Base-by-base conservation (phyloP, 768 basidiomycete species). In the Calvatia gigantea region DNA sequence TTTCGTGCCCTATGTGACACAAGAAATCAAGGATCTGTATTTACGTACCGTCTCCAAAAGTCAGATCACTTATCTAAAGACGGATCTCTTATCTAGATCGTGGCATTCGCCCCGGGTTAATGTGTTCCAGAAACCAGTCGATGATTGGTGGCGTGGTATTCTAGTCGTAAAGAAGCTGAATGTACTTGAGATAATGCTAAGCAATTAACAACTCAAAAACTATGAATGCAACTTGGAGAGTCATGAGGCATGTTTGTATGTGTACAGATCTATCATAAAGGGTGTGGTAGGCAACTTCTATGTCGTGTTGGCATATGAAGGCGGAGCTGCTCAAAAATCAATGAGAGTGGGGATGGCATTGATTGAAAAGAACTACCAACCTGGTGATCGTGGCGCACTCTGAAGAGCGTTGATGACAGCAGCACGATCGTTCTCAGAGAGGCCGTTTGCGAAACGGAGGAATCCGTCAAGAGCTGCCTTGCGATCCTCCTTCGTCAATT, bases 401-500 rank as follows among this genome's bases (percentile, higher is more conserved):
- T 87, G 86, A 48, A 93, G 77, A 35, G 82, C 81, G 38, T 71
- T 69, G 33, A 86, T 76, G 58, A 94, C 65, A 0, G 78, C 70
- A 9, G 78, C 71, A 68, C 82, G 84, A 61, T 94, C 91, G 23
- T 92, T 92, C 21, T 83, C 80, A 0, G 82, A 80, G 57, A 95
- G 77, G 33, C 77, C 78, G 56, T 91, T 86, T n/a, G 86, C 81
- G 9, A 94, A 73, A 46, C 85, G 85, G 47, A 83, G 69, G 56
- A 94, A 79, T 32, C 90, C 85, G 58, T 86, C 84, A 58, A 94
- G 68, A 1, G 88, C 83, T 7, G 84, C 85, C 70, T 89, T 90
- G 46, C 85, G 81, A 67, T 94, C 89, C 61, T 86, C 85, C 58
- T 86, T 84, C 11, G 85, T 79, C 59, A 87, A 73, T 12, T 83